Percentiles rank a stretch among this genome's conserved stretches.
Conservation (phyloP, 202 grass and related monocot species). For the Elaeis oleifera region DNA sequence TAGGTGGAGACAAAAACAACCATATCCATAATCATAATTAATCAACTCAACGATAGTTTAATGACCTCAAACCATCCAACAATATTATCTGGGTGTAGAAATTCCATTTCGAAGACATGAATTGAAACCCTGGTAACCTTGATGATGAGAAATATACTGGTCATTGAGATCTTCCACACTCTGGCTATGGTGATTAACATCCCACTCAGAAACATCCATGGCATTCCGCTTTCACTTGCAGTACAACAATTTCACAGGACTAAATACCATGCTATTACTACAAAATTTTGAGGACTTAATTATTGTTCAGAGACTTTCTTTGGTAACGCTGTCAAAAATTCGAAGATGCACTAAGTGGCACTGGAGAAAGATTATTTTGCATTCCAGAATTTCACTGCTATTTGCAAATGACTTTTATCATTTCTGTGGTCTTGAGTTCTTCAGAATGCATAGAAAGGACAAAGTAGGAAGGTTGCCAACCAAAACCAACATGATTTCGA, state of each 20-base stretch:
- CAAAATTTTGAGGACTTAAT: conserved; percentile 1
- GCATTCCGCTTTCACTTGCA: conserved; percentile 3
- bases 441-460: conserved; percentile 34
- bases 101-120: no score
- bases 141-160: no score
- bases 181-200: no score
- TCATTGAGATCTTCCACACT: no score
- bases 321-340: background rate
- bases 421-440: conserved; percentile 47
- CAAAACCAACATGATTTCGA: conserved; percentile 26
- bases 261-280: conserved; percentile 1
- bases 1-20: no score
- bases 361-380: background rate
- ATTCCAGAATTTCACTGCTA: no score
- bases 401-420: no score
- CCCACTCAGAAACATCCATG: background rate
- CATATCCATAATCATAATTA: no score
- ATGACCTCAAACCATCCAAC: no score
- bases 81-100: no score
- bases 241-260: conserved; percentile 1
- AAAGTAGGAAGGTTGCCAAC: conserved; percentile 43
- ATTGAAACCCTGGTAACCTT: no score
- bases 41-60: no score
- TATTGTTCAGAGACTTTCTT: background rate
- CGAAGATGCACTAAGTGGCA: conserved; percentile 21